Base-by-base conservation (phyloP, 129 eudicot genomes). In the Cynara cardunculus region DNA sequence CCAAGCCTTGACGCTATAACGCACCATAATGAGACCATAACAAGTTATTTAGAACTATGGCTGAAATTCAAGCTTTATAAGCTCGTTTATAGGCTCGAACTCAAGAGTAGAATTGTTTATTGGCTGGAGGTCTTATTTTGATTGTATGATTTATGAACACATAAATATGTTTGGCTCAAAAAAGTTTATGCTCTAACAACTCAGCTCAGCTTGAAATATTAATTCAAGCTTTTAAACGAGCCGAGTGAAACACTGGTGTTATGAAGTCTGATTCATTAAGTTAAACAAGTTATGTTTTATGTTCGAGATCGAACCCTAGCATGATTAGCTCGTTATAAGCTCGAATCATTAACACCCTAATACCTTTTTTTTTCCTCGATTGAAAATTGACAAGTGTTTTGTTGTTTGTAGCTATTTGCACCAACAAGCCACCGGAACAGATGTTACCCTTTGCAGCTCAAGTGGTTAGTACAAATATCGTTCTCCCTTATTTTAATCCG, bases 381-480 rank as follows among this genome's bases (percentile, higher is more conserved):
- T 26, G 10, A 18, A 44, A 4, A 59, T 80, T 25, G 26, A 79
- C 59, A 30, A 46, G 9, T 53, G 11, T 75, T 41, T 30, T 70
- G 41, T 85, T 34, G 1, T 76, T 46, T 85, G 90, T 78, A 93
- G 98, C 93, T 84, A 84, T 94, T 46, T 94, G 97, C 77, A 78
- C 89, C 75, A 83, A 84, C 83, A 88, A 44, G 93, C 90, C 92
- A 44, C 93, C 93, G 7, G 95, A 91, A 56, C 88, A 80, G 81
- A 89, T 94, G 98, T 72, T 94, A 84, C 93, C 95, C 19, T 91
- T 94, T 81, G 98, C 98, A 19, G 80, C 97, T 72, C 92, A 89
- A 92, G 98, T 94, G 92, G 98, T 92, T n/a, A 92, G 96, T 81
- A 76, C 72, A 56, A n/a, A 56, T 18, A 56, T 18, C 24, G n/a